Percentiles rank a stretch among this genome's conserved stretches.
These are phyloP conservation scores for Melanogaster broomeanus DNA, from an alignment of 768 basidiomycete species.

Conservation along the genomic window DNA sequence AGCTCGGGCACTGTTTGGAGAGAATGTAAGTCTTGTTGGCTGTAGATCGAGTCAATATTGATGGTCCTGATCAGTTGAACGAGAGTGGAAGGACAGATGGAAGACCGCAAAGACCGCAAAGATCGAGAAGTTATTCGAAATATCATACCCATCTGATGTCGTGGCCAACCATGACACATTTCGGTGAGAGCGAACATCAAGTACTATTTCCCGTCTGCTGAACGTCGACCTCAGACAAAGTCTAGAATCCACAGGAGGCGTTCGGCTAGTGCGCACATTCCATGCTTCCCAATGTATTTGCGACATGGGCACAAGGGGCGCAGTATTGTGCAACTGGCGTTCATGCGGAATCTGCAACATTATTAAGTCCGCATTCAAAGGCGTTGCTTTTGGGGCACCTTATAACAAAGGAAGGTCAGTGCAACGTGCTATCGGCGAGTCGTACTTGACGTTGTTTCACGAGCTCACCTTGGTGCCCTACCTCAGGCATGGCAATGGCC, in stretches of 20 bases:
- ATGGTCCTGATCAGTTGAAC: conserved; percentile 46
- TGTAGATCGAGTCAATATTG: conserved; percentile 16
- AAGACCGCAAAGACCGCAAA: conserved; percentile 34
- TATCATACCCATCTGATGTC: conserved; percentile 35
- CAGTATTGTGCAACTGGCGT: conserved; percentile 52
- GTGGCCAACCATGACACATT: conserved; percentile 46
- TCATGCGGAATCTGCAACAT: conserved; percentile 69
- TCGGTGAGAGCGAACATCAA: conserved; percentile 36
- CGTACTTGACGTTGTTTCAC: background rate
- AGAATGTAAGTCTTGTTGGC: conserved; percentile 43
- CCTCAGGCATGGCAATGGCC: conserved; percentile 57
- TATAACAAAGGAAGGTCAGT: conserved; percentile 57
- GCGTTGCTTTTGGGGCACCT: conserved; percentile 56
- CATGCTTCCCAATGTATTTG: conserved; percentile 69
- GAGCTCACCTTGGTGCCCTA: background rate
- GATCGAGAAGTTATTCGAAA: conserved; percentile 60
- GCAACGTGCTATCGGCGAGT: conserved; percentile 2
- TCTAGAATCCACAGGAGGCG: conserved; percentile 35
- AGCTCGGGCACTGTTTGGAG: conserved; percentile 49
- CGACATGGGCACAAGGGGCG: conserved; percentile 59
- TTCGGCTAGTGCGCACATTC: conserved; percentile 57
- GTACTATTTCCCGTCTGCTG: conserved; percentile 1
- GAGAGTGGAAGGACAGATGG: conserved; percentile 50
- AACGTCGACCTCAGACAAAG: conserved; percentile 21
- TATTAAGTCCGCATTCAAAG: conserved; percentile 55